Base-by-base conservation (phyloP, 2,329 filamentous ascomycete species). In the Aspergillus piperis region DNA sequence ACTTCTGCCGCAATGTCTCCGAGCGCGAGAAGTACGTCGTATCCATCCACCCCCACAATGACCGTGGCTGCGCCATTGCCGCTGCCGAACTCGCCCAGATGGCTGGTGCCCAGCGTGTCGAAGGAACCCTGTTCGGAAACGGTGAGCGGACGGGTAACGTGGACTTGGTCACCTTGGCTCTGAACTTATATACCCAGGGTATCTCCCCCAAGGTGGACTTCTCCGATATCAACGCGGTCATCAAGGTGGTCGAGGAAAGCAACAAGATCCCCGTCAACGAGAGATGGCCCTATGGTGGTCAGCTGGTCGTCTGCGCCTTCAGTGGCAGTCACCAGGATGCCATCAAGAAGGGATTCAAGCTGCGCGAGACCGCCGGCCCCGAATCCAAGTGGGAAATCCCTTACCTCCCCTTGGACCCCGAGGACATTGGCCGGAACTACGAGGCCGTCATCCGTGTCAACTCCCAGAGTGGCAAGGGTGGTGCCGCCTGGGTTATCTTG, bases 361-460 rank as follows among this genome's bases (percentile, higher is more conserved):
- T 82, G 42, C 89, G 94, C 61, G 84, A 92, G 73, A 77, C 82
- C 48, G 77, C 83, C 0, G 84, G 82, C 57, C 81, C 83, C 71
- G 86, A 94, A 59, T 86, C 88, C 71, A 81, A 79, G 42, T 98
- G 94, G 94, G 81, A 90, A 68, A 84, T 97, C 41, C 94, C 94
- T 0, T 98, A 98, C 74, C 88, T 98, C 52, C 94, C 94, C 11
- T 85, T 98, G 69, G 94, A 98, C 72, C 94, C 94, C 5, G 84
- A 90, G 71, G 94, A 98, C 72, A 96, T 98, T 65, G 94, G 94
- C 54, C 88, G 94, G 60, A 97, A 89, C n/a, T 98, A 98, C 84
- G 93, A 98, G 79, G 94, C 94, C 61, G 90, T 98, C 73, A 98
- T 98, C 74, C 90, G 94, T 62, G 94, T 98, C 84, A 99, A 98